Evolutionary conservation across 768 basidiomycete species (phyloP), one percentile per base, ranked within the genome.

Genomic region (Mycena albidolilacea): DNA sequence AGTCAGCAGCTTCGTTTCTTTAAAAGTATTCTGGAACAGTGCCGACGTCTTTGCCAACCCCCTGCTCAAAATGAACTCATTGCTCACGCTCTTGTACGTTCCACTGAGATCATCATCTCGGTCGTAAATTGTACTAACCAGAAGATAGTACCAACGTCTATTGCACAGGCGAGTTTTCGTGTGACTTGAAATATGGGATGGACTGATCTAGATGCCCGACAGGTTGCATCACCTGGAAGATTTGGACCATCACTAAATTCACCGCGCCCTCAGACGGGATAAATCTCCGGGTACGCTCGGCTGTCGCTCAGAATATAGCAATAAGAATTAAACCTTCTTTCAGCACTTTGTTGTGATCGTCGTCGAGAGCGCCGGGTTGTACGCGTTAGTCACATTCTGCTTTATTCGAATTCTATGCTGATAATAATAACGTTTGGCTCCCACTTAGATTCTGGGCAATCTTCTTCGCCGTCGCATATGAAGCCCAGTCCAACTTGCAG

Each of bases 271-370:
- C 52, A 0, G 58, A 37, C 11, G 67, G 71, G 35, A 48, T 37
- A 5, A 70, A 63, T 52, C 59, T 70, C 10, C 37, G 44, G 23
- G 73, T 74, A 38, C 11, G 41, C 35, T 2, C 38, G 9, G 14
- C 39, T 10, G 21, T 17, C 14, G 8, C 5, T n/a, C 10, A 1
- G 41, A 6, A 39, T 3, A 21, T 8, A 3, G 9, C 3, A 8
- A n/a, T 2, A 30, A 10, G 30, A 59, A 21, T 10, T 37, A 50
- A 17, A 9, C 5, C 4, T 38, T 57, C n/a, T 8, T 39, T 5
- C 41, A 73, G 65, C 60, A 72, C 54, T 72, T 72, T n/a, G 61
- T 72, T 8, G 52, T 64, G 8, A 70, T 74, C 44, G 21, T 66
- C 7, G 64, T 74, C 15, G 69, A 74, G 50, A 70, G 69, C n/a